phyloP scores from a whole-genome alignment of 176 grass and related monocot genomes.

The Elaeis guineensis region DNA sequence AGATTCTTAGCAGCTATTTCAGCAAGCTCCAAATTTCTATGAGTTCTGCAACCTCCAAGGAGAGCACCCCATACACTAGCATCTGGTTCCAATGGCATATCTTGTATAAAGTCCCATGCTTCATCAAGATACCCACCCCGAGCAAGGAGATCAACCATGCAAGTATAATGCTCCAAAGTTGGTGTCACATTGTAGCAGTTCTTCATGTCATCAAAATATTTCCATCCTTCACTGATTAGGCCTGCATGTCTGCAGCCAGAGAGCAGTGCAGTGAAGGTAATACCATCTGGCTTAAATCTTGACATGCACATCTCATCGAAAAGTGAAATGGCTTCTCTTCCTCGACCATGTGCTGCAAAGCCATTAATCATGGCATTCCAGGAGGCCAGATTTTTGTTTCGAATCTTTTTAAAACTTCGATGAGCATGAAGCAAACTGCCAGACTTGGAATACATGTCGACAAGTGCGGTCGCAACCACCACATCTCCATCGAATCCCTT shows the following conservation, averaged over 20 bases:
- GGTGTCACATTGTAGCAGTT: conserved; percentile 36
- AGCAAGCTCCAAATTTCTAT: conserved; percentile 54
- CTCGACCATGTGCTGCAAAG: conserved; percentile 48
- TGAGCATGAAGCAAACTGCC: conserved; percentile 40
- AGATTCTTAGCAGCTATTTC: conserved; percentile 51
- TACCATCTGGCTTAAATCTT: conserved; percentile 46
- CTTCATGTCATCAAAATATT: conserved; percentile 68
- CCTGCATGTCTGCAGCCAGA: conserved; percentile 66
- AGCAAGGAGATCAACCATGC: conserved; percentile 85
- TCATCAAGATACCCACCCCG: conserved; percentile 73
- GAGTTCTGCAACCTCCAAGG: conserved; percentile 44
- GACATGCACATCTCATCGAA: conserved; percentile 51
- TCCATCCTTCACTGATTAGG: conserved; percentile 59
- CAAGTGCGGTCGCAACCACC: conserved; percentile 41
- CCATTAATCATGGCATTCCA: conserved; percentile 80
- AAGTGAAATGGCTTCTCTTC: conserved; percentile 33
- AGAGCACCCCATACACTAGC: conserved; percentile 66
- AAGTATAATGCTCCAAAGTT: conserved; percentile 58
- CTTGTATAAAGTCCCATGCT: conserved; percentile 56
- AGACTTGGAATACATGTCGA: conserved; percentile 71
- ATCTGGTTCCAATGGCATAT: conserved; percentile 36
- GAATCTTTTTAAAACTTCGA: conserved; percentile 30
- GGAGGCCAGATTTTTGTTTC: conserved; percentile 53
- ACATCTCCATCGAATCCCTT: conserved; percentile 37
- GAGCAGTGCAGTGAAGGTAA: conserved; percentile 73